Base-by-base conservation (phyloP, 2,329 filamentous ascomycete genomes). In the Exophiala sp. region DNA sequence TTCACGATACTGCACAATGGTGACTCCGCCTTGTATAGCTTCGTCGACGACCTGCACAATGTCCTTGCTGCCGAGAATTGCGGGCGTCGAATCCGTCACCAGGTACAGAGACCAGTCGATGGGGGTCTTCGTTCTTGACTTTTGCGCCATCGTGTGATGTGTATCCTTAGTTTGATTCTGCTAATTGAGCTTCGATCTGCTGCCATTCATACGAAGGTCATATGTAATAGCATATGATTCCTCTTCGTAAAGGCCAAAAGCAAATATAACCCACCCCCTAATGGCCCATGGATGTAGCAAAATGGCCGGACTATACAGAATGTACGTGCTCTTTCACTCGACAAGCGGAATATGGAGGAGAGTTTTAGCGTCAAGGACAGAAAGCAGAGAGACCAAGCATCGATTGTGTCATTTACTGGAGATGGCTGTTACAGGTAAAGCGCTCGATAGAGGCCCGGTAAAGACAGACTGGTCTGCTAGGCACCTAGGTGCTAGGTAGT, bases 51-150 rank as follows among this genome's bases (percentile, higher is more conserved):
- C 83, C 8, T 78, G 61, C 52, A 80, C 78, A 30, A 96, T 75
- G 65, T 88, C 77, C 60, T 78, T 79, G 56, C 76, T 71, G 47
- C 86, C 86, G 37, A 96, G 81, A 59, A 95, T 88, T 27, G 82
- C 81, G 11, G 84, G 79, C n/a, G 89, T 95, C 43, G 88, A 93
- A 75, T 96, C 90, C 3, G 90, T 96, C 60, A 96, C 90, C 50
- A 96, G 77, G 66, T 96, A 96, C 32, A 96, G 73, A 42, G 84
- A 83, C 66, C 94, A 90, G 69, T 95, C 82, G 40, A 85, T 73
- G 10, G 22, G 23, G 4, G 18, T 4, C 35, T 16, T 70, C 63
- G 64, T 67, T 70, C 56, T 23, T 45, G 44, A 18, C 59, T 55
- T 54, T 57, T 56, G 56, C 55, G 57, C 52, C 56, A 58, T 63